phyloP scores from a whole-genome alignment of 2,329 filamentous ascomycete species.

The Nemania bipapillata region DNA sequence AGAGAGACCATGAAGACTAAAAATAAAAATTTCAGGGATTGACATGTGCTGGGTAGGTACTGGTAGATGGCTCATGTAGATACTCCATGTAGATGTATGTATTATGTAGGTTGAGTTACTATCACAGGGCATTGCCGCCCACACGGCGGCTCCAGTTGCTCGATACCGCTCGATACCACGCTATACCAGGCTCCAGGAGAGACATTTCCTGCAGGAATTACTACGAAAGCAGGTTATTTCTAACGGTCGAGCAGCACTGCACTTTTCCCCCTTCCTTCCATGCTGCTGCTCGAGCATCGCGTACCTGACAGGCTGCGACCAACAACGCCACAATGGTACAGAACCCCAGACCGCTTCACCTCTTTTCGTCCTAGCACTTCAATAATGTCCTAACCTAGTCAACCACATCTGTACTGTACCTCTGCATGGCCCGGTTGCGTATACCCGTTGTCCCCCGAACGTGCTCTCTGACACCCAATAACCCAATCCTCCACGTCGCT shows the following conservation, averaged over 20 bases:
- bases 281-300: background rate
- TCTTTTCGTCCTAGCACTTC: constrained; percentile 6
- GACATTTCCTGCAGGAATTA: background rate
- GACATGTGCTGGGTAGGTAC: constrained; percentile 7
- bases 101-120: background rate
- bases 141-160: constrained; percentile 3
- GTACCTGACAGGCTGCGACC: constrained; percentile 3
- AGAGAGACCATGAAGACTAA: background rate
- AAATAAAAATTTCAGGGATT: constrained; percentile 9
- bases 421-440: background rate
- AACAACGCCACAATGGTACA: constrained; percentile 8
- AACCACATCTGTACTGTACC: constrained; percentile 6
- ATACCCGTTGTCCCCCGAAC: background rate
- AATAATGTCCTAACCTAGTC: background rate
- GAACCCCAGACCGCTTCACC: background rate
- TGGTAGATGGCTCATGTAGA: too few relatives aligned
- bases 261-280: background rate
- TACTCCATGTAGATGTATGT: background rate
- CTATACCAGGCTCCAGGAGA: background rate
- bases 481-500: too few relatives aligned
- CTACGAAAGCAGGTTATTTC: background rate
- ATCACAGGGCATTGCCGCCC: constrained; percentile 5
- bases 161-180: too few relatives aligned
- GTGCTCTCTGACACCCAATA: background rate
- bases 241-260: constrained; percentile 1